Conservation (phyloP, 2,329 filamentous ascomycete species). For the Paecilomyces dactylethromorphus region DNA sequence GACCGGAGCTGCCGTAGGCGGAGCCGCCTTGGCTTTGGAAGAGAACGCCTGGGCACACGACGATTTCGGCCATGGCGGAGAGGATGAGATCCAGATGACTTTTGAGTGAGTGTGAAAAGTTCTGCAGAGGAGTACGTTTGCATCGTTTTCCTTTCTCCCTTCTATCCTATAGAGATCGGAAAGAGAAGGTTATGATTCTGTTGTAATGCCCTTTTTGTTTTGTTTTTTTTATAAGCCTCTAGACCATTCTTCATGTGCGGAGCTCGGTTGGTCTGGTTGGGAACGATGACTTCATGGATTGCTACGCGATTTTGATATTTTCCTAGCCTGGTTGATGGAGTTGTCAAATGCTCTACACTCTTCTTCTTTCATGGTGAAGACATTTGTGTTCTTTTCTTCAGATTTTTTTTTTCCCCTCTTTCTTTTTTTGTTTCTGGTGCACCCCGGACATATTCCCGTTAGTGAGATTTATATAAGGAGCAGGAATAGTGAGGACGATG, state of each 20-base stretch:
- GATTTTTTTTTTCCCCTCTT: background rate
- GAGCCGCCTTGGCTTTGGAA: conserved; percentile 25
- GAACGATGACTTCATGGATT: background rate
- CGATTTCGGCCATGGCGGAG: conserved; percentile 61
- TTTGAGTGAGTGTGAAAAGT: conserved; percentile 54
- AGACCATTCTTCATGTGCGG: background rate
- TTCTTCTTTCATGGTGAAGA: background rate
- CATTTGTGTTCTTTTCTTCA: background rate
- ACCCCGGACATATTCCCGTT: background rate
- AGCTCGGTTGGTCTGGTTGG: background rate
- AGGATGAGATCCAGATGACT: conserved; percentile 73
- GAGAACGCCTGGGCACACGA: conserved; percentile 66
- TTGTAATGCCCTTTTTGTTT: background rate
- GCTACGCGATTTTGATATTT: background rate
- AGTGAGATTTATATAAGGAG: background rate
- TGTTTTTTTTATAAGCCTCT: background rate
- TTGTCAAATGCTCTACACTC: background rate
- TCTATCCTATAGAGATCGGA: background rate
- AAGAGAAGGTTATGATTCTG: background rate
- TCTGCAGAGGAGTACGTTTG: background rate
- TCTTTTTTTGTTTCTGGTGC: background rate
- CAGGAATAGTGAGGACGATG: background rate
- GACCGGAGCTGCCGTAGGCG: conserved; percentile 6
- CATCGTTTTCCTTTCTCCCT: background rate
- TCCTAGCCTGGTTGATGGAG: background rate